A percentile compares a stretch with the other conserved stretches of the same genome.
Evolutionary conservation across 495 filamentous ascomycete genomes (phyloP).

Genomic region (Penicillium parvum): DNA sequence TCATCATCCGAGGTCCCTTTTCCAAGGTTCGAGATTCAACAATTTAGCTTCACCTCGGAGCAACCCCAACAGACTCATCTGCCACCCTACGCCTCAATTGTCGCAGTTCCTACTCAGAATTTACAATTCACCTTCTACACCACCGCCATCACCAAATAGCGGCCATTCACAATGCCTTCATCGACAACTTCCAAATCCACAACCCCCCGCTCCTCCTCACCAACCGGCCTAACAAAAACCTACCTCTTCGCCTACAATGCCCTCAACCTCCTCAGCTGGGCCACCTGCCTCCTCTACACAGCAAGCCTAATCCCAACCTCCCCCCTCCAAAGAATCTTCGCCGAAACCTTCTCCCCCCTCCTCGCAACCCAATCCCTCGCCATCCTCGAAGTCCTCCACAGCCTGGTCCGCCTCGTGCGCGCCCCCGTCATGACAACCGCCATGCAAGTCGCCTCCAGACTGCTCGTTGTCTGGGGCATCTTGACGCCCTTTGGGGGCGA

Average conservation of each 20-base stretch:
- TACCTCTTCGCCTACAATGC: slow-evolving; percentile 86
- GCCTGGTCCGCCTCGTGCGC: slow-evolving; percentile 68
- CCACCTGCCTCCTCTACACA: slow-evolving; percentile 59
- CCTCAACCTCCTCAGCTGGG: slow-evolving; percentile 70
- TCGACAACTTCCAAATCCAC: slow-evolving; percentile 1
- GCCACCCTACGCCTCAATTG: background rate
- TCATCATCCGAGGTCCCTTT: slow-evolving; percentile 21
- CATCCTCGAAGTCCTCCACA: slow-evolving; percentile 76
- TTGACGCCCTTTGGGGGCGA: slow-evolving; percentile 51
- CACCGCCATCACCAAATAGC: background rate
- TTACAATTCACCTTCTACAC: slow-evolving; percentile 2
- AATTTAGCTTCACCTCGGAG: background rate
- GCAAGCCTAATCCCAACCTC: slow-evolving; percentile 38
- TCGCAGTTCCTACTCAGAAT: background rate
- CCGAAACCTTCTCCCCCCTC: slow-evolving; percentile 55
- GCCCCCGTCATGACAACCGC: slow-evolving; percentile 77
- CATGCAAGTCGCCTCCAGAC: slow-evolving; percentile 81
- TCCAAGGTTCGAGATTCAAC: slow-evolving; percentile 13
- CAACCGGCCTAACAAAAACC: slow-evolving; percentile 23
- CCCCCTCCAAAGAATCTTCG: slow-evolving; percentile 41
- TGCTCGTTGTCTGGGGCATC: slow-evolving; percentile 82
- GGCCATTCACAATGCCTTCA: slow-evolving; percentile 7
- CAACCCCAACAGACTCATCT: background rate
- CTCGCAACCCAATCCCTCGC: slow-evolving; percentile 81
- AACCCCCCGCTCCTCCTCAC: slow-evolving; percentile 18